These are phyloP conservation scores for Picochlorum sp. DNA, from an alignment of 139 green algal species.

Conservation along the genomic window DNA sequence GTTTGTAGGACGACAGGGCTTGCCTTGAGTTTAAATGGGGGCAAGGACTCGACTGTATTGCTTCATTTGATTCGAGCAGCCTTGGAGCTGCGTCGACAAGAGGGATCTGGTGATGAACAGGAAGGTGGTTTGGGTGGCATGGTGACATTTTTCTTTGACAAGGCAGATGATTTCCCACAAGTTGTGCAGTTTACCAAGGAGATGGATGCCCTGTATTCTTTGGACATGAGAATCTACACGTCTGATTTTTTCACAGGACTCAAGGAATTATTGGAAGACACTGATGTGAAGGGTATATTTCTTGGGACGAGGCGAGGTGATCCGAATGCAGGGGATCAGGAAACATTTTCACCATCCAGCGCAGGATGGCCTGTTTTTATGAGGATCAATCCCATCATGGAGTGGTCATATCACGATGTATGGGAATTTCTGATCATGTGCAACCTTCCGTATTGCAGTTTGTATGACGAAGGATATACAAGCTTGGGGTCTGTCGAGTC, in stretches of 20 bases:
- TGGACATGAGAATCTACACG: conserved; percentile 49
- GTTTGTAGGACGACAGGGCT: conserved; percentile 39
- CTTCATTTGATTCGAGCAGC: conserved; percentile 72
- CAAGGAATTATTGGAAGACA: conserved; percentile 35
- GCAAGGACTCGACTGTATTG: conserved; percentile 89
- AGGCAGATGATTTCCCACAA: conserved; percentile 64
- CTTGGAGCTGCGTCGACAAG: not conserved
- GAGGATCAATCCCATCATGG: conserved; percentile 91
- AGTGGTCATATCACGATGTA: conserved; percentile 90
- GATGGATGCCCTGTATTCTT: conserved; percentile 38
- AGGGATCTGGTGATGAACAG: not conserved
- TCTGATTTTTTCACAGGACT: conserved; percentile 70
- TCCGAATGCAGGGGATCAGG: conserved; percentile 73
- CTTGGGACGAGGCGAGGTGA: conserved; percentile 78
- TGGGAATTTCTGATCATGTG: conserved; percentile 73
- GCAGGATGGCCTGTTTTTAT: conserved; percentile 93
- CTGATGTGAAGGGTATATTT: conserved; percentile 56
- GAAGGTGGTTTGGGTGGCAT: conserved; percentile 47
- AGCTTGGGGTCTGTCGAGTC: conserved; percentile 57
- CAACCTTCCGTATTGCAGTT: conserved; percentile 60
- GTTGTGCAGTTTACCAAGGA: conserved; percentile 42
- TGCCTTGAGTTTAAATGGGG: conserved; percentile 89
- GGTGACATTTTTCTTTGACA: conserved; percentile 67
- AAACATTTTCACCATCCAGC: conserved; percentile 78
- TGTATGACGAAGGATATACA: conserved; percentile 90